Evolutionary conservation across 2,329 filamentous ascomycete species (phyloP).

Genomic region (Metarhizium rileyi): DNA sequence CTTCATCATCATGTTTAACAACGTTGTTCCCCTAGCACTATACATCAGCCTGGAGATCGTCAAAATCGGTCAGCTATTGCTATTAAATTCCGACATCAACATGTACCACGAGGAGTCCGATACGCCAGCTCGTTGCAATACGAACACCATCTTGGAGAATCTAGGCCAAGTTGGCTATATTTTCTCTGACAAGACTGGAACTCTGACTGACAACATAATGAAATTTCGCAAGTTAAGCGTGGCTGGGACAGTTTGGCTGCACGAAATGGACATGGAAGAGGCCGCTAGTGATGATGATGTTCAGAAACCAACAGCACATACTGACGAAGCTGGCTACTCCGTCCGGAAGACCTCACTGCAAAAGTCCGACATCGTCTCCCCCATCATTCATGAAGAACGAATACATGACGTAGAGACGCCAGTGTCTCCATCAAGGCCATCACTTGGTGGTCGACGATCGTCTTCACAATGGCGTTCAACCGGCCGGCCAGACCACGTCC

Average conservation of each 20-base stretch:
- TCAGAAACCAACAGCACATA: slow-evolving; percentile 10
- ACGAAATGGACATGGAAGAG: slow-evolving; percentile 59
- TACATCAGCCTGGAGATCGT: slow-evolving; percentile 87
- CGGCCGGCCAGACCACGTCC: slow-evolving; percentile 36
- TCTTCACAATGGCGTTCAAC: slow-evolving; percentile 42
- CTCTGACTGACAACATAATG: slow-evolving; percentile 91
- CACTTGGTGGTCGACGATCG: slow-evolving; percentile 29
- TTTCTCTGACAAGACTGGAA: slow-evolving; percentile 93
- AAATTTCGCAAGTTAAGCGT: slow-evolving; percentile 88
- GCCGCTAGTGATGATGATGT: slow-evolving; percentile 7
- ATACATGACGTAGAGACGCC: slow-evolving; percentile 12
- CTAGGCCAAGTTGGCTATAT: slow-evolving; percentile 83
- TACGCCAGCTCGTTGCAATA: slow-evolving; percentile 81
- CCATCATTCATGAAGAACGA: slow-evolving; percentile 22
- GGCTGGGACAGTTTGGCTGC: slow-evolving; percentile 80
- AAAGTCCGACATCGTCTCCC: slow-evolving; percentile 18
- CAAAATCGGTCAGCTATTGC: slow-evolving; percentile 68
- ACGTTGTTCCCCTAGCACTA: slow-evolving; percentile 80
- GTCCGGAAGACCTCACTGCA: slow-evolving; percentile 16
- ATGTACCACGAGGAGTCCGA: slow-evolving; percentile 85
- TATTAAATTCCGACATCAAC: slow-evolving; percentile 70
- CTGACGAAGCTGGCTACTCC: slow-evolving; percentile 4
- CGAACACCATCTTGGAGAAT: slow-evolving; percentile 91
- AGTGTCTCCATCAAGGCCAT: slow-evolving; percentile 22
- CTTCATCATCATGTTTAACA: slow-evolving; percentile 96